Percentiles rank a stretch among this genome's conserved stretches.
phyloP scores from a whole-genome alignment of 2,329 filamentous ascomycete genomes.

The Didymella exigua region DNA sequence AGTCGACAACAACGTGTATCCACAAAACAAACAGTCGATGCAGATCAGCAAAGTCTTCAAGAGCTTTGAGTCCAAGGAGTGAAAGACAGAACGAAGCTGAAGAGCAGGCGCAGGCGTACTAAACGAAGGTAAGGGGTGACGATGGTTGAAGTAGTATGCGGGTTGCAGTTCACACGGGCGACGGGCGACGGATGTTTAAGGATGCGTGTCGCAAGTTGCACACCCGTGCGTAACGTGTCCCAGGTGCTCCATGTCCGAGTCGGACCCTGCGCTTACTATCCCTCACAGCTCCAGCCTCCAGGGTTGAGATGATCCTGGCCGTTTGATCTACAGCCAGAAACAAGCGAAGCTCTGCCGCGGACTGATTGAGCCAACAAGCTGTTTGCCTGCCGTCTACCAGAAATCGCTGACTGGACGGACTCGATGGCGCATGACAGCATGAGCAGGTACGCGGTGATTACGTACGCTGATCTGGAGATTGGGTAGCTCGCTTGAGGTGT shows the following conservation, averaged over 20 bases:
- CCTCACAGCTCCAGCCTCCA: conserved; percentile 22
- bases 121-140: conserved; percentile 23
- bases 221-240: conserved; percentile 22
- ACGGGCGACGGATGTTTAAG: conserved; percentile 27
- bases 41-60: conserved; percentile 8
- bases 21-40: conserved; percentile 3
- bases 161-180: not conserved
- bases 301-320: conserved; percentile 12
- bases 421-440: not conserved
- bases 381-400: conserved; percentile 1
- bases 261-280: conserved; percentile 11
- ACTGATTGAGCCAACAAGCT: conserved; percentile 19
- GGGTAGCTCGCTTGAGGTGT: not conserved
- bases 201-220: conserved; percentile 24
- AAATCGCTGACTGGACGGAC: conserved; percentile 6
- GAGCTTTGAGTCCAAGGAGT: conserved; percentile 1
- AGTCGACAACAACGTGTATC: not conserved
- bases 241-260: conserved; percentile 12
- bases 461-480: not conserved
- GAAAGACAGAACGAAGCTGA: not conserved
- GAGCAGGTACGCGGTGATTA: conserved; percentile 8
- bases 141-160: conserved; percentile 12
- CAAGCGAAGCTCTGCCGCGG: conserved; percentile 29
- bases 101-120: not conserved
- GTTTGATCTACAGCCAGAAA: conserved; percentile 40